These are phyloP conservation scores for Saitoella complicata DNA, from an alignment of 805 yeast genomes.

Conservation along the genomic window DNA sequence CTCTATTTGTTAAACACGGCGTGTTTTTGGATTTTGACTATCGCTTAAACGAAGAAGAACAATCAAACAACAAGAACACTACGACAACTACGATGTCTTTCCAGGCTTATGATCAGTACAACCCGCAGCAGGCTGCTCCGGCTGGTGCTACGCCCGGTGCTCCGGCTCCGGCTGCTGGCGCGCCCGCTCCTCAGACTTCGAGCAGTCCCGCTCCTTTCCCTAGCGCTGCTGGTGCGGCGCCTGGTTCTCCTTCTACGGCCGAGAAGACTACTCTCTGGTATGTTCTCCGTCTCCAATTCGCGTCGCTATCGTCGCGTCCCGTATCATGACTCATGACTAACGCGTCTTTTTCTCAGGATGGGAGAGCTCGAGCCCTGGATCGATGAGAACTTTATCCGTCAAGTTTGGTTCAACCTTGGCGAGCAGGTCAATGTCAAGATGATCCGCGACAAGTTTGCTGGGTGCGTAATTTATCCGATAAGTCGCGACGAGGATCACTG, in stretches of 20 bases:
- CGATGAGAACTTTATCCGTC: constrained; percentile 52
- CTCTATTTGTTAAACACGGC: too few relatives aligned
- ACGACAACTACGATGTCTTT: background rate
- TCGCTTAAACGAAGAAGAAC: background rate
- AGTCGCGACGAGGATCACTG: too few relatives aligned
- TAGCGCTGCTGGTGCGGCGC: constrained; percentile 7
- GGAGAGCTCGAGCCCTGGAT: constrained; percentile 78
- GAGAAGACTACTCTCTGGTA: constrained; percentile 21
- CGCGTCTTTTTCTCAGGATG: constrained; percentile 26
- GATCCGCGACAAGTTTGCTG: constrained; percentile 46
- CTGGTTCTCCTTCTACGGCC: constrained; percentile 8
- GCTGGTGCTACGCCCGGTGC: constrained; percentile 10
- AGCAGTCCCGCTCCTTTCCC: constrained; percentile 9
- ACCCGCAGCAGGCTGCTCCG: constrained; percentile 12
- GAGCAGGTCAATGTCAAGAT: constrained; percentile 49
- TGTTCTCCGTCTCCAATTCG: background rate
- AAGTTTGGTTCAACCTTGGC: constrained; percentile 59
- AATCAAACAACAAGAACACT: background rate
- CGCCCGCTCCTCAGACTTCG: constrained; percentile 3
- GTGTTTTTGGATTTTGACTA: too few relatives aligned
- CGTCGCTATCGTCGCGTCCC: background rate
- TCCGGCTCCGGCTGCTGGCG: constrained; percentile 5
- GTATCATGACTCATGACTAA: background rate
- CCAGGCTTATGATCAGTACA: constrained; percentile 13
- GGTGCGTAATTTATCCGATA: constrained; percentile 6